Base-by-base conservation (phyloP, 2,329 filamentous ascomycete genomes). In the Colletotrichum sp. region DNA sequence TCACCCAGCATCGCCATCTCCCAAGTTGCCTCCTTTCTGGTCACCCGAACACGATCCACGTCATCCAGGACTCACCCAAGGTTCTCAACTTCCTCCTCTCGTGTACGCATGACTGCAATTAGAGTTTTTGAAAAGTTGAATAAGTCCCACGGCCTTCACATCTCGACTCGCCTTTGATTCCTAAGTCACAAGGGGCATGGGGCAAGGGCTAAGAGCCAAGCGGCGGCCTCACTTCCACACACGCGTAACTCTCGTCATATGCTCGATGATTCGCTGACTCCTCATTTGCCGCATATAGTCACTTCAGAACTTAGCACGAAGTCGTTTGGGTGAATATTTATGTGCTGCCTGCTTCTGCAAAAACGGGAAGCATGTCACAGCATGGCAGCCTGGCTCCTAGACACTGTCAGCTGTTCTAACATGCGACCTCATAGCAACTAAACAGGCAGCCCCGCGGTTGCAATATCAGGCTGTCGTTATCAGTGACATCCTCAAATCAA, bases 261-360 rank as follows among this genome's bases (percentile, higher is more conserved):
- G 31, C 38, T 47, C 38, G 0, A 47, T 47, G 38, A 47, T 47
- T 47, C 38, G 21, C 18, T 1, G 12, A 47, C 18, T 47, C 38
- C 4, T 47, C 9, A 0, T 47, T 21, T 47, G 18, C 18, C 38
- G 38, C 18, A 21, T 21, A 47, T 2, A 12, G 18, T n/a, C 38
- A 7, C 1, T 47, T 7, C 38, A 47, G 6, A 2, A 18, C 21
- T 18, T 47, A 47, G n/a, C n/a, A 7, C 38, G 9, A 3, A 47
- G 4, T 9, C 8, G 18, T 0, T 18, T 2, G 5, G 36, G 15
- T 18, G 0, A 16, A 38, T 0, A 2, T 3, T n/a, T 0, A 2
- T n/a, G 16, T 3, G 38, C 16, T 43, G 38, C 3, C 38, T 11
- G 2, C 38, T 43, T 1, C 38, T 43, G 38, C 38, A 5, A n/a